Conservation (phyloP, 2,329 filamentous ascomycete genomes). For the Aspergillus spinulosporus region DNA sequence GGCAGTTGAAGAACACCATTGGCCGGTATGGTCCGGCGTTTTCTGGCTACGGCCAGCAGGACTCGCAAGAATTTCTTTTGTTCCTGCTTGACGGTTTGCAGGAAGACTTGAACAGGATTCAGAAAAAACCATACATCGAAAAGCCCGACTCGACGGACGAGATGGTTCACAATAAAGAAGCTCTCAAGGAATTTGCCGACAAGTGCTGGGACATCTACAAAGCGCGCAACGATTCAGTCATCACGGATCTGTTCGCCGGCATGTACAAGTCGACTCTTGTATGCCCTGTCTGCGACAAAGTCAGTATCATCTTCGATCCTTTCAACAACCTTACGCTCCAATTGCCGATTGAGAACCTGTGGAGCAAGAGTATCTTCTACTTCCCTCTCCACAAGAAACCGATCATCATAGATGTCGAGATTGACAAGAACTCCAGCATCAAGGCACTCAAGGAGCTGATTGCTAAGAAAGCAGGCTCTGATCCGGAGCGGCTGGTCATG, state of each 20-base stretch:
- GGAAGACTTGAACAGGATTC: conserved; percentile 89
- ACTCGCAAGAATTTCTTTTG: conserved; percentile 94
- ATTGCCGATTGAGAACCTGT: conserved; percentile 81
- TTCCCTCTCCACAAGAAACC: conserved; percentile 73
- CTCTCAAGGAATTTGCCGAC: conserved; percentile 80
- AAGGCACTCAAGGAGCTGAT: conserved; percentile 52
- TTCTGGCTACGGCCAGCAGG: conserved; percentile 92
- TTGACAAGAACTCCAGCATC: conserved; percentile 68
- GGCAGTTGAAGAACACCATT: conserved; percentile 78
- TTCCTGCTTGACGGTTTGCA: conserved; percentile 93
- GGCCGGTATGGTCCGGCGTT: conserved; percentile 82
- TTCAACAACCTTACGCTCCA: conserved; percentile 94
- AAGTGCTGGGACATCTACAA: conserved; percentile 91
- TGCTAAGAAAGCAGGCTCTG: conserved; percentile 52
- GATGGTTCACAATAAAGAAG: conserved; percentile 79
- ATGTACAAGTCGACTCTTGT: conserved; percentile 98
- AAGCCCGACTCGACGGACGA: conserved; percentile 97
- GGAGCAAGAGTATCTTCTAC: conserved; percentile 72
- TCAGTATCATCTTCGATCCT: conserved; percentile 98
- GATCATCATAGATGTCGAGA: conserved; percentile 72
- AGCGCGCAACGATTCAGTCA: conserved; percentile 88
- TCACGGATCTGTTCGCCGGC: conserved; percentile 92
- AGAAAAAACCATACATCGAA: conserved; percentile 95
- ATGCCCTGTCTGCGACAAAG: conserved; percentile 86
- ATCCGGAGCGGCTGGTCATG: conserved; percentile 67